These are phyloP conservation scores for Leucocoprinus birnbaumii DNA, from an alignment of 768 basidiomycete genomes.

Conservation along the genomic window DNA sequence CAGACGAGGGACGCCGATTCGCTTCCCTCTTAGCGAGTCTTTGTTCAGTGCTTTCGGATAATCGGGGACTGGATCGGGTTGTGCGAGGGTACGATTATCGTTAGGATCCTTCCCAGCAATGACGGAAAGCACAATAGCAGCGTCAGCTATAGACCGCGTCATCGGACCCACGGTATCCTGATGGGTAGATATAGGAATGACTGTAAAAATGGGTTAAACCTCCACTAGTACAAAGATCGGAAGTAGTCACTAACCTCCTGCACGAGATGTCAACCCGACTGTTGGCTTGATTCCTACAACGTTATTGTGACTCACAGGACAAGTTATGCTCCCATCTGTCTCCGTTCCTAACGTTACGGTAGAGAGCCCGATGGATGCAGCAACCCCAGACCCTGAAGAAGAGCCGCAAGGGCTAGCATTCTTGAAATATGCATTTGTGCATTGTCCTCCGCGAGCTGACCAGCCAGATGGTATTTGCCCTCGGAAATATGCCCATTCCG, in stretches of 20 bases:
- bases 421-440: constrained; percentile 46
- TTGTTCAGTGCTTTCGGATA: constrained; percentile 49
- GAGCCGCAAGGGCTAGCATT: constrained; percentile 55
- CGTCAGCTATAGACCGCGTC: constrained; percentile 49
- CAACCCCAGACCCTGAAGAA: constrained; percentile 56
- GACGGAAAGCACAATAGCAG: constrained; percentile 48
- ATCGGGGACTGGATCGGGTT: constrained; percentile 51
- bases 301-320: constrained; percentile 50
- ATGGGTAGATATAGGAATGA: constrained; percentile 52
- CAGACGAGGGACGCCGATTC: constrained; percentile 51
- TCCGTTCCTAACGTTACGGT: constrained; percentile 47
- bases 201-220: constrained; percentile 24
- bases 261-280: constrained; percentile 55
- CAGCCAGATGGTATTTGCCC: constrained; percentile 48
- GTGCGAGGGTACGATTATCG: constrained; percentile 51
- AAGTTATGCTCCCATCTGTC: constrained; percentile 54
- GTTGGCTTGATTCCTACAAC: constrained; percentile 60
- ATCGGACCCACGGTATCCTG: constrained; percentile 63
- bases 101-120: constrained; percentile 55
- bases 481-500: constrained; percentile 50
- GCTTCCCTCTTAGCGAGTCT: constrained; percentile 45
- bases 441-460: constrained; percentile 58
- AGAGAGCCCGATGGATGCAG: constrained; percentile 47
- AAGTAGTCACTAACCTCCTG: constrained; percentile 40
- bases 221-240: not conserved